Base-by-base conservation (phyloP, 768 basidiomycete genomes). In the Chalciporus chontae region DNA sequence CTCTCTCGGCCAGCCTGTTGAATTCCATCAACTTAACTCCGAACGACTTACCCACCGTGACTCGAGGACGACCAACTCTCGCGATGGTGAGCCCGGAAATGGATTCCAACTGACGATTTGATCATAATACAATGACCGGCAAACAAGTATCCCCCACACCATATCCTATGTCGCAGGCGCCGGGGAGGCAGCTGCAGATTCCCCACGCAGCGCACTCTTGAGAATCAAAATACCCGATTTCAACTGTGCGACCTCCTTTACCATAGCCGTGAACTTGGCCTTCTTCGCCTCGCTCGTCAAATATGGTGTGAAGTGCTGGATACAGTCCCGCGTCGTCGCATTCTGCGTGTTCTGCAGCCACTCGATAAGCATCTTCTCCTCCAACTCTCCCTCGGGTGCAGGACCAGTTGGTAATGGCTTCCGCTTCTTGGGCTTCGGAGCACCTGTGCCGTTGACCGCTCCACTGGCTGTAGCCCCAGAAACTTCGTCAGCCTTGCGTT, bases 261-360 rank as follows among this genome's bases (percentile, higher is more conserved):
- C 84, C 67, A 92, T 75, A 9, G 74, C 77, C n/a, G 88, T 86
- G 62, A 92, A 90, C 66, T 77, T 81, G 42, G 67, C 62, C 76
- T 90, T 90, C 74, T 83, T 85, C 56, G 75, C 77, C 42, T 76
- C 76, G 59, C 83, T 83, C 26, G 79, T 83, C 45, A 91, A 65
- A 58, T 87, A 90, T 14, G 82, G 81, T 53, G 83, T 83, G 62
- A 91, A 92, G 63, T 88, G 77, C 45, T 81, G 79, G 53, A 91
- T 90, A 60, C 88, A 90, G 58, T 90, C 87, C 52, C 83, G 75
- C 29, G 89, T 91, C 48, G 81, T 83, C 45, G 87, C 80, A 52
- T 79, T 79, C n/a, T 80, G 74, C 32, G 80, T 82, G 43, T 75
- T 82, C 62, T 75, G 80, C 55, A 92, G 63, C 87, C 89, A 91